Percentiles rank a stretch among this genome's conserved stretches.
phyloP scores from a whole-genome alignment of 1,139 yeast species.

The Yamadazyma mexicana region DNA sequence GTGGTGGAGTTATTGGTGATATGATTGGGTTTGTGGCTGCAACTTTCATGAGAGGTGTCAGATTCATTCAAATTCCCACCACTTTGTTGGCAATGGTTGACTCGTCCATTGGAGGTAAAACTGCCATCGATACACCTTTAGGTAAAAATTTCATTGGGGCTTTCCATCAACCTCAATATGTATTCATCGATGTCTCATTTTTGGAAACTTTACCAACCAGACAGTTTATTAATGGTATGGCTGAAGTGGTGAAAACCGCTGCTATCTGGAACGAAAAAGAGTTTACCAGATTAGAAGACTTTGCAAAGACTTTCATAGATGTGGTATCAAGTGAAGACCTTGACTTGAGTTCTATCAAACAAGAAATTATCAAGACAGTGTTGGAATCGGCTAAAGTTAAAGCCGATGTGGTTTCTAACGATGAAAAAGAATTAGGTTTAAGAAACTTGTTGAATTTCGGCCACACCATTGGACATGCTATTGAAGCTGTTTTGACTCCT shows the following conservation, averaged over 20 bases:
- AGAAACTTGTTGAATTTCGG: conserved; percentile 94
- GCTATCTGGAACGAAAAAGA: conserved; percentile 95
- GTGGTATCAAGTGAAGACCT: conserved; percentile 50
- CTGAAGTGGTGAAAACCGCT: conserved; percentile 97
- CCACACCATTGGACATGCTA: conserved; percentile 97
- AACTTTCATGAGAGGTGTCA: conserved; percentile 97
- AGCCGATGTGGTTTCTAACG: conserved; percentile 90
- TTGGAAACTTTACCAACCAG: conserved; percentile 86
- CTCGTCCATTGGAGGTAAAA: conserved; percentile 97
- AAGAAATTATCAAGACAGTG: conserved; percentile 77
- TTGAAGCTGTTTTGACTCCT: conserved; percentile 94
- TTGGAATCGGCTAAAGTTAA: conserved; percentile 85
- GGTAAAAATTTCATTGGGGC: conserved; percentile 98
- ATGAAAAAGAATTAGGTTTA: conserved; percentile 94
- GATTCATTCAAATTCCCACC: conserved; percentile 93
- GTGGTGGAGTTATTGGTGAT: conserved; percentile 99
- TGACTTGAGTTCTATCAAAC: conserved; percentile 65
- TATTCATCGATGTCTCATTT: conserved; percentile 86
- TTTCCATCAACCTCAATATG: conserved; percentile 92
- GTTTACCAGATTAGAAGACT: conserved; percentile 77
- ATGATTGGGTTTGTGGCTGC: conserved; percentile 99
- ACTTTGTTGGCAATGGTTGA: conserved; percentile 96
- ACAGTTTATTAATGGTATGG: conserved; percentile 97
- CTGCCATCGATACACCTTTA: conserved; percentile 96
- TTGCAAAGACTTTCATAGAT: conserved; percentile 66